Evolutionary conservation across 495 filamentous ascomycete species (phyloP).

Genomic region (Podospora pseudoanserina): DNA sequence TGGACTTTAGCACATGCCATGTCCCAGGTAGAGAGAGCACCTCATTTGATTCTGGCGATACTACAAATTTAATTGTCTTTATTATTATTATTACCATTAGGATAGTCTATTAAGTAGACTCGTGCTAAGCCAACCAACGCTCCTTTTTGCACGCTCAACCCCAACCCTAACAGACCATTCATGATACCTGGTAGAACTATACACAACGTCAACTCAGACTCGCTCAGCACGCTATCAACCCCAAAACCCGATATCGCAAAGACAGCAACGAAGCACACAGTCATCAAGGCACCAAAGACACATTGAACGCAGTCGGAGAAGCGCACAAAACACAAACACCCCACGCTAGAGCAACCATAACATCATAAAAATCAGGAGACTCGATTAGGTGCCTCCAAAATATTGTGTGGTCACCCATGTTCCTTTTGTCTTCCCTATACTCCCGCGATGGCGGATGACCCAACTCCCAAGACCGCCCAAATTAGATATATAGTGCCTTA

Average conservation of each 20-base stretch:
- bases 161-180: background rate
- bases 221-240: background rate
- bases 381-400: background rate
- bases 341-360: background rate
- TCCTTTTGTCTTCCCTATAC: background rate
- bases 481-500: background rate
- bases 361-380: background rate
- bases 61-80: background rate
- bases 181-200: background rate
- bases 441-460: background rate
- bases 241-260: background rate
- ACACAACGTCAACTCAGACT: no score
- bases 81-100: background rate
- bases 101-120: background rate
- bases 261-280: background rate
- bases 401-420: background rate
- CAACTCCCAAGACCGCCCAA: background rate
- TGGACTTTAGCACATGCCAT: background rate
- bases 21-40: background rate
- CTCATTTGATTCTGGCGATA: background rate
- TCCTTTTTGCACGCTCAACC: background rate
- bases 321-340: background rate
- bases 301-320: background rate
- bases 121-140: background rate
- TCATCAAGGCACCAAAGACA: background rate